Conservation (phyloP, 2,329 filamentous ascomycete genomes). For the Leptosphaerulina australis region DNA sequence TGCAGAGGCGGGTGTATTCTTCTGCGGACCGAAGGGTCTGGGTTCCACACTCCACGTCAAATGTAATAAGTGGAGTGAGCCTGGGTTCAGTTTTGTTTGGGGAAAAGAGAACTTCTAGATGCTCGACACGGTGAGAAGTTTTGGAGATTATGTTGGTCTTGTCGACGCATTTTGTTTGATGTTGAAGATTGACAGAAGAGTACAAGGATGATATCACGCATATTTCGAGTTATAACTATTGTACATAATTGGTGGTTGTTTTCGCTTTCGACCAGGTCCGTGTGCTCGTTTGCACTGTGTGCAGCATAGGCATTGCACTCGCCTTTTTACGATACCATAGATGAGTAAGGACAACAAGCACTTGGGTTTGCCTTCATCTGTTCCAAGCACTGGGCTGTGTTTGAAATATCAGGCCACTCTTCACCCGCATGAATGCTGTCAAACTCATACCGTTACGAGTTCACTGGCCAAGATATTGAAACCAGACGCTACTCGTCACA, state of each 20-base stretch:
- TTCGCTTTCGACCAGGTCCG: neutral
- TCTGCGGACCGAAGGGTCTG: conserved; percentile 81
- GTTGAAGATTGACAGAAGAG: neutral
- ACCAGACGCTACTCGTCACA: conserved; percentile 1
- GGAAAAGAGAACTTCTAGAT: conserved; percentile 71
- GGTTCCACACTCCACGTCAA: conserved; percentile 79
- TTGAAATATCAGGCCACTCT: conserved; percentile 5
- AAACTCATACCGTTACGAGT: neutral
- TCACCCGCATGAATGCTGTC: neutral
- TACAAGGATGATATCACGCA: conserved; percentile 5
- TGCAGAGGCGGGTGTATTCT: conserved; percentile 61
- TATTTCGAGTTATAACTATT: conserved; percentile 9
- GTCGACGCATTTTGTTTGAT: neutral
- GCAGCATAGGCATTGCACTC: neutral
- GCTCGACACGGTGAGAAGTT: neutral
- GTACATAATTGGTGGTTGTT: conserved; percentile 14
- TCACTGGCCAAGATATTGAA: neutral
- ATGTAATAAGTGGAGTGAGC: conserved; percentile 87
- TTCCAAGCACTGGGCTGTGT: neutral
- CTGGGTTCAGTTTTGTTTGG: conserved; percentile 72
- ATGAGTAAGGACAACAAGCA: neutral
- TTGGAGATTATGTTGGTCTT: neutral
- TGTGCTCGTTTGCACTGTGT: conserved; percentile 8
- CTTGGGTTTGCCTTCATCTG: neutral
- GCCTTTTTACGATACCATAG: conserved; percentile 14